phyloP scores from a whole-genome alignment of 2,329 filamentous ascomycete species.

The Neonectria hederae region DNA sequence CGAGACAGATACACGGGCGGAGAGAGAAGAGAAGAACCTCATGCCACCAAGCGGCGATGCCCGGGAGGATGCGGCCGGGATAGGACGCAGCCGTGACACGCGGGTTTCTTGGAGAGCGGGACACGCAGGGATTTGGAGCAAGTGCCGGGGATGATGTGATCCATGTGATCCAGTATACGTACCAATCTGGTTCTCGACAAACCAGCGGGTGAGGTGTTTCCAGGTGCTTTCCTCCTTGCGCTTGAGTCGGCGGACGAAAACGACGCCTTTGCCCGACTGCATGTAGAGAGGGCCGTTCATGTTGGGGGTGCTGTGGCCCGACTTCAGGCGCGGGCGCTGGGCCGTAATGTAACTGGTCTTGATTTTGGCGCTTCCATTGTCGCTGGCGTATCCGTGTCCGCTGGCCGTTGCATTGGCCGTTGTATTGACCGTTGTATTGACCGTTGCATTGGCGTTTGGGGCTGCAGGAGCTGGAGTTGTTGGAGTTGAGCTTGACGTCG shows the following conservation, averaged over 20 bases:
- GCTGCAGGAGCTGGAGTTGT: conserved; percentile 11
- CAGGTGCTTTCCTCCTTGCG: conserved; percentile 70
- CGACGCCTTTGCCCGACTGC: conserved; percentile 62
- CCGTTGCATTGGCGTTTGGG: not conserved
- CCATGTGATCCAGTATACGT: conserved; percentile 50
- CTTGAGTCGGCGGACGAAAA: conserved; percentile 66
- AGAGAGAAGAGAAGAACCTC: conserved; percentile 5
- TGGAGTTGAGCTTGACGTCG: conserved; percentile 12
- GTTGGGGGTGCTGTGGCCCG: conserved; percentile 49
- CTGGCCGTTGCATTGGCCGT: not conserved
- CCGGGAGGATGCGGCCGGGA: conserved; percentile 24
- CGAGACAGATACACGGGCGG: not conserved
- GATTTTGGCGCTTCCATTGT: conserved; percentile 22
- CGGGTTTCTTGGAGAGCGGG: conserved; percentile 34
- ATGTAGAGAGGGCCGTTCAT: conserved; percentile 68
- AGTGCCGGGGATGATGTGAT: conserved; percentile 1
- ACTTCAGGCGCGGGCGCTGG: conserved; percentile 43
- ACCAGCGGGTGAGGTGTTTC: conserved; percentile 71
- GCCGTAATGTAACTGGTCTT: conserved; percentile 34
- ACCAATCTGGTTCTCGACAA: conserved; percentile 85
- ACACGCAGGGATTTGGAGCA: conserved; percentile 13
- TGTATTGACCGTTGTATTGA: conserved; percentile 5
- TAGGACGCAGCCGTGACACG: conserved; percentile 37
- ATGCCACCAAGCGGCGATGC: conserved; percentile 29
- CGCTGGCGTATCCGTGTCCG: not conserved